Percentiles rank a stretch among this genome's conserved stretches.
Evolutionary conservation across 1,284 basidiomycete genomes (phyloP).

Genomic region (Boletus mariae): DNA sequence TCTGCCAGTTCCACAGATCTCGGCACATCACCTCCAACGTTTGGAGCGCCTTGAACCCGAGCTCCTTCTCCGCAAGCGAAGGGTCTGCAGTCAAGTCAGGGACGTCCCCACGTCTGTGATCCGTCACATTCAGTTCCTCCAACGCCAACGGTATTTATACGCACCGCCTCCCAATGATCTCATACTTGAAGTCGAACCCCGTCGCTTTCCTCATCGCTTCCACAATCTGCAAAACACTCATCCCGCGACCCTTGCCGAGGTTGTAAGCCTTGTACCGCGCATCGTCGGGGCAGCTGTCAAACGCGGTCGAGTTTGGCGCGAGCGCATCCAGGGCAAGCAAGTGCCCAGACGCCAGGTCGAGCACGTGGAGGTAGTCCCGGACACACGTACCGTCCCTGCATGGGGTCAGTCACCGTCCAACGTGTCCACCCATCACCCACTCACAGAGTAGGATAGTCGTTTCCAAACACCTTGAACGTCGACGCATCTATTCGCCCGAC

Average conservation of each 20-base stretch:
- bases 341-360: slow-evolving; percentile 94
- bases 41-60: slow-evolving; percentile 86
- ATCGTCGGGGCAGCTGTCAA: slow-evolving; percentile 50
- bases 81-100: slow-evolving; percentile 97
- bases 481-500: slow-evolving; percentile 82
- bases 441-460: slow-evolving; percentile 94
- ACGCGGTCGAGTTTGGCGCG: slow-evolving; percentile 53
- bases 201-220: slow-evolving; percentile 94
- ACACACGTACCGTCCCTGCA: slow-evolving; percentile 91
- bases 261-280: slow-evolving; percentile 91
- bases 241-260: slow-evolving; percentile 89
- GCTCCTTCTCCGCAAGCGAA: slow-evolving; percentile 85
- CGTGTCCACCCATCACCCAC: slow-evolving; percentile 24
- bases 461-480: slow-evolving; percentile 91
- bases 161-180: slow-evolving; percentile 86
- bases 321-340: slow-evolving; percentile 89
- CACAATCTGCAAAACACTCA: slow-evolving; percentile 92
- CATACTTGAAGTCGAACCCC: slow-evolving; percentile 85
- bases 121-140: slow-evolving; percentile 8
- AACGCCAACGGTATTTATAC: slow-evolving; percentile 24
- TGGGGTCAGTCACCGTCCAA: slow-evolving; percentile 8
- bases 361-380: slow-evolving; percentile 96
- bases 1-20: slow-evolving; percentile 94
- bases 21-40: slow-evolving; percentile 87
- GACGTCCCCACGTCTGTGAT: slow-evolving; percentile 84